These are phyloP conservation scores for Penicillium hesseltinei DNA, from an alignment of 2,329 filamentous ascomycete genomes.

Conservation along the genomic window DNA sequence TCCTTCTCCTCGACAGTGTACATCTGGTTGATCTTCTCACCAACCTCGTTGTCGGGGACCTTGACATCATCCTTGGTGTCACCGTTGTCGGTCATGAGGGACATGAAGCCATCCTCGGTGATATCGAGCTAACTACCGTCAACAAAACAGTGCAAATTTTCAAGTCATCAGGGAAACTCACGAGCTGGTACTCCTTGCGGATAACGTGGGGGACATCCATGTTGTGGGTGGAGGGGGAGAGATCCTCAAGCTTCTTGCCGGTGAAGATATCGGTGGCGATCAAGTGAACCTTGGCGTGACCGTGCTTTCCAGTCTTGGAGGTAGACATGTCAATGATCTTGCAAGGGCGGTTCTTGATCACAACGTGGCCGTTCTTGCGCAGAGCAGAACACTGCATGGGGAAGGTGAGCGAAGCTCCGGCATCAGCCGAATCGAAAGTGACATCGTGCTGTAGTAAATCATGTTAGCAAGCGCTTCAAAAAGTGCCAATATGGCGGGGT, in stretches of 20 bases:
- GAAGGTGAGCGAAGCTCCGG: slow-evolving; percentile 89
- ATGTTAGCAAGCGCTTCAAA: slow-evolving; percentile 20
- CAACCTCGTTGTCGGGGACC: slow-evolving; percentile 84
- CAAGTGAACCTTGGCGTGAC: slow-evolving; percentile 99
- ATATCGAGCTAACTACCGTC: slow-evolving; percentile 69
- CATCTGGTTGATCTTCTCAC: slow-evolving; percentile 78
- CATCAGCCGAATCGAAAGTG: slow-evolving; percentile 90
- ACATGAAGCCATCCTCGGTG: slow-evolving; percentile 90
- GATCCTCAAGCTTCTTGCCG: slow-evolving; percentile 98
- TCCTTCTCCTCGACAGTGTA: slow-evolving; percentile 86
- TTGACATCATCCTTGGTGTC: slow-evolving; percentile 93
- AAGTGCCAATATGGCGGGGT: slow-evolving; percentile 4
- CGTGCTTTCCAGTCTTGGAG: slow-evolving; percentile 99
- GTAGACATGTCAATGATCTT: slow-evolving; percentile 99
- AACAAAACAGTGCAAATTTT: neutral
- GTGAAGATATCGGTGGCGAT: slow-evolving; percentile 99
- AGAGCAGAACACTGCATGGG: slow-evolving; percentile 99
- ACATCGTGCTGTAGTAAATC: slow-evolving; percentile 58
- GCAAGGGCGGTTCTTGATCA: slow-evolving; percentile 98
- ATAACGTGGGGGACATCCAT: slow-evolving; percentile 88
- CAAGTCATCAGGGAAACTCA: slow-evolving; percentile 53
- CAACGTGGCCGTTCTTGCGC: slow-evolving; percentile 98
- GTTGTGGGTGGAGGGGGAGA: slow-evolving; percentile 90
- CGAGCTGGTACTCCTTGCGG: slow-evolving; percentile 89
- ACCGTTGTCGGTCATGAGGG: slow-evolving; percentile 85